These are phyloP conservation scores for Verticillium tricorpus DNA, from an alignment of 2,329 filamentous ascomycete species.

Conservation along the genomic window DNA sequence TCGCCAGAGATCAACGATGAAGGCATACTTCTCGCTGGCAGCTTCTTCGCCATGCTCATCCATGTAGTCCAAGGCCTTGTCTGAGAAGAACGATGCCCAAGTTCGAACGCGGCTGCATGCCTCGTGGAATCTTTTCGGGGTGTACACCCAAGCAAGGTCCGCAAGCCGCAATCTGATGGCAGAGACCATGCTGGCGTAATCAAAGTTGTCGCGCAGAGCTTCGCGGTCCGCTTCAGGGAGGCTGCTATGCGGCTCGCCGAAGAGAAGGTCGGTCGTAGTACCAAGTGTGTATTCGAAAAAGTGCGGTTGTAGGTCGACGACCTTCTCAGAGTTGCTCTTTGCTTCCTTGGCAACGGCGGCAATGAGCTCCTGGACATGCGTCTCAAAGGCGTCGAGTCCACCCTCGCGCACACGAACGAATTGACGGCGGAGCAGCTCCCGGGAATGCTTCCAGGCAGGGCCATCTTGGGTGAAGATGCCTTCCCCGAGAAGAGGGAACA, in stretches of 20 bases:
- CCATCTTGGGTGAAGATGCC: conserved; percentile 31
- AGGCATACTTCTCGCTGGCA: conserved; percentile 34
- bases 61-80: conserved; percentile 17
- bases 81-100: conserved; percentile 18
- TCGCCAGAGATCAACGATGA: conserved; percentile 31
- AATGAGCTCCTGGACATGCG: background rate
- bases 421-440: conserved; percentile 27
- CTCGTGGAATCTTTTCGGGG: conserved; percentile 1
- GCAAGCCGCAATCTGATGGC: conserved; percentile 26
- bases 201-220: conserved; percentile 15
- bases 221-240: conserved; percentile 8
- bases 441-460: conserved; percentile 26
- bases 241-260: conserved; percentile 17
- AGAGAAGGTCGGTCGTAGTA: conserved; percentile 17
- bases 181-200: conserved; percentile 10
- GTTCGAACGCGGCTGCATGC: conserved; percentile 12
- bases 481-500: conserved; percentile 22
- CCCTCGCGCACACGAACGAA: conserved; percentile 14
- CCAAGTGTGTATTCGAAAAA: conserved; percentile 18
- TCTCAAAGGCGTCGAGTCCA: background rate
- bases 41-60: conserved; percentile 2
- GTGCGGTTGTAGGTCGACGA: conserved; percentile 17
- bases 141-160: conserved; percentile 19
- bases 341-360: background rate
- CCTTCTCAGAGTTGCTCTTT: background rate